These are phyloP conservation scores for Kregervanrija pseudodelftensis DNA, from an alignment of 805 yeast species.

Conservation along the genomic window DNA sequence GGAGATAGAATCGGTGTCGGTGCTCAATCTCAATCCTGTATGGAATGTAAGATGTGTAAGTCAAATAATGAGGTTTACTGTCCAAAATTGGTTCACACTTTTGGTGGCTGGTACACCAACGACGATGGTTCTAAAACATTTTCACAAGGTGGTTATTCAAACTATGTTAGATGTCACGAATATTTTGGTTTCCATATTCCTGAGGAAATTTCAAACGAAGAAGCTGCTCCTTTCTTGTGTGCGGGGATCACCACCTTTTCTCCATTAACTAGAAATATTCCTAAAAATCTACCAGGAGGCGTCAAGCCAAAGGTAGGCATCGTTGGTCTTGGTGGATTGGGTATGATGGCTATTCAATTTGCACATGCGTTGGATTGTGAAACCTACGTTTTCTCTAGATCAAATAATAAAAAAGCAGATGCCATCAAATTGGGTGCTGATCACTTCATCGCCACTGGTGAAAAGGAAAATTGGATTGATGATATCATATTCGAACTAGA, in stretches of 20 bases:
- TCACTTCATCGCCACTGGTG: constrained; percentile 44
- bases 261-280: constrained; percentile 46
- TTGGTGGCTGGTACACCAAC: constrained; percentile 24
- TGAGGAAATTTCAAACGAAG: constrained; percentile 38
- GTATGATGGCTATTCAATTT: constrained; percentile 54
- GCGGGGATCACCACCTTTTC: constrained; percentile 72
- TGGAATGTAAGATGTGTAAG: constrained; percentile 53
- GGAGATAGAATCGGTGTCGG: constrained; percentile 83
- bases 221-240: constrained; percentile 69
- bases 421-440: constrained; percentile 51
- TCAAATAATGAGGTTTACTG: constrained; percentile 41
- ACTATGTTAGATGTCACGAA: constrained; percentile 57
- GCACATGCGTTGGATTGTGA: constrained; percentile 60
- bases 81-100: constrained; percentile 29
- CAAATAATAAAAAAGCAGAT: constrained; percentile 41
- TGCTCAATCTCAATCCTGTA: constrained; percentile 58
- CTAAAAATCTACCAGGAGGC: constrained; percentile 21
- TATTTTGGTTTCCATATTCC: constrained; percentile 61
- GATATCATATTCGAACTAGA: constrained; percentile 32
- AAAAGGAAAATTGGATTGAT: constrained; percentile 27
- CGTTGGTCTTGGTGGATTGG: constrained; percentile 62
- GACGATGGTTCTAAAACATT: constrained; percentile 22
- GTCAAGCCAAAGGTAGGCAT: constrained; percentile 43
- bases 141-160: constrained; percentile 65
- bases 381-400: constrained; percentile 50